Percentiles rank a stretch among this genome's conserved stretches.
Conservation (phyloP, 345 rosid genomes). For the Salix koriyanagi region DNA sequence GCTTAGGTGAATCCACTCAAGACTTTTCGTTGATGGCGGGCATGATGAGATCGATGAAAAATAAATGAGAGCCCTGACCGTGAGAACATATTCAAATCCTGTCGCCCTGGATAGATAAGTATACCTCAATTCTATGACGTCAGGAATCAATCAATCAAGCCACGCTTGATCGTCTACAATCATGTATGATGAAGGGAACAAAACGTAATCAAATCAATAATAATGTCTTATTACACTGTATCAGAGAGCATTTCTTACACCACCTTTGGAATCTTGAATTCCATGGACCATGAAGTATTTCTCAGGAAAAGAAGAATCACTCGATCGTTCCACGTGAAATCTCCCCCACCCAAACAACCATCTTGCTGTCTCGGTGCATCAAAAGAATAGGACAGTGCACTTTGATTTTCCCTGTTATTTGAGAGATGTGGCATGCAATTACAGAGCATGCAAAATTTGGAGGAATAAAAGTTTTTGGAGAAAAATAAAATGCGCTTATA, state of each 20-base stretch:
- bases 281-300: background rate
- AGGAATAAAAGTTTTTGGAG: background rate
- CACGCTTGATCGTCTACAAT: background rate
- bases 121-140: background rate
- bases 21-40: too few relatives aligned
- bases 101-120: background rate
- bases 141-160: too few relatives aligned
- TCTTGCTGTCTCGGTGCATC: background rate
- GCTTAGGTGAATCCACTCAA: too few relatives aligned
- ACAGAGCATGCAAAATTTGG: constrained; percentile 6
- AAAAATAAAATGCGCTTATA: background rate
- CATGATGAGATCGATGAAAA: too few relatives aligned
- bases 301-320: background rate
- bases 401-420: background rate
- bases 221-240: too few relatives aligned
- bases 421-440: constrained; percentile 3
- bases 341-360: background rate
- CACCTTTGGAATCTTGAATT: background rate
- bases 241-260: too few relatives aligned
- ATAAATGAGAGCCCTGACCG: background rate
- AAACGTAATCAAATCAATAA: background rate
- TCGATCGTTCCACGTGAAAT: background rate
- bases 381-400: background rate
- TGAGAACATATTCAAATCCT: background rate
- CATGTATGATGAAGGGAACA: background rate